A percentile compares a stretch with the other conserved stretches of the same genome.
phyloP scores from a whole-genome alignment of 768 basidiomycete species.

The Crepidotus variabilis region DNA sequence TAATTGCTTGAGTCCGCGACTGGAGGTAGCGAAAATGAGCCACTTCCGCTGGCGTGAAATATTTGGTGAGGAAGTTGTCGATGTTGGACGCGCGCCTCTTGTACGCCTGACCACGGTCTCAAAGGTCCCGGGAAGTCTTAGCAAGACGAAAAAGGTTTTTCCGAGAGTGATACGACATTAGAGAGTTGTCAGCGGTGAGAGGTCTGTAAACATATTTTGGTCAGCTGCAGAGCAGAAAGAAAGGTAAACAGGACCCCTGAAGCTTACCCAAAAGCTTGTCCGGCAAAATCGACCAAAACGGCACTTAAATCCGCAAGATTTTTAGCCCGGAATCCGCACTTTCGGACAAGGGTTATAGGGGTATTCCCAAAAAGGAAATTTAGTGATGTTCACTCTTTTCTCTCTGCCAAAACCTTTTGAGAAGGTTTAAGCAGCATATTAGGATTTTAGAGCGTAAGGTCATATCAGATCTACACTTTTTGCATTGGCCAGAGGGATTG shows the following conservation, averaged over 20 bases:
- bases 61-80: conserved; percentile 1
- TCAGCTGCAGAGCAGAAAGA: too few relatives aligned
- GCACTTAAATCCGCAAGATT: not conserved
- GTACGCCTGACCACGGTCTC: conserved; percentile 11
- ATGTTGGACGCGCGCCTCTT: conserved; percentile 8
- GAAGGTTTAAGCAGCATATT: not conserved
- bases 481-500: not conserved
- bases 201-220: too few relatives aligned
- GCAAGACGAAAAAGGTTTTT: conserved; percentile 20
- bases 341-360: not conserved
- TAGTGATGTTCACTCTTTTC: too few relatives aligned
- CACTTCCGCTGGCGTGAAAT: conserved; percentile 22
- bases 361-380: not conserved
- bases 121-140: conserved; percentile 12
- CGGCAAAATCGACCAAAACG: not conserved
- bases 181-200: conserved; percentile 7
- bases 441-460: not conserved
- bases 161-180: conserved; percentile 19
- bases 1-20: conserved; percentile 20
- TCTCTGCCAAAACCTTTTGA: too few relatives aligned
- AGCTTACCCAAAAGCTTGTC: not conserved
- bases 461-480: not conserved
- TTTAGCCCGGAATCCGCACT: not conserved
- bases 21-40: conserved; percentile 35
- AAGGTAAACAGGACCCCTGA: not conserved